These are phyloP conservation scores for Zymoseptoria pseudotritici DNA, from an alignment of 2,329 filamentous ascomycete genomes.

Conservation along the genomic window DNA sequence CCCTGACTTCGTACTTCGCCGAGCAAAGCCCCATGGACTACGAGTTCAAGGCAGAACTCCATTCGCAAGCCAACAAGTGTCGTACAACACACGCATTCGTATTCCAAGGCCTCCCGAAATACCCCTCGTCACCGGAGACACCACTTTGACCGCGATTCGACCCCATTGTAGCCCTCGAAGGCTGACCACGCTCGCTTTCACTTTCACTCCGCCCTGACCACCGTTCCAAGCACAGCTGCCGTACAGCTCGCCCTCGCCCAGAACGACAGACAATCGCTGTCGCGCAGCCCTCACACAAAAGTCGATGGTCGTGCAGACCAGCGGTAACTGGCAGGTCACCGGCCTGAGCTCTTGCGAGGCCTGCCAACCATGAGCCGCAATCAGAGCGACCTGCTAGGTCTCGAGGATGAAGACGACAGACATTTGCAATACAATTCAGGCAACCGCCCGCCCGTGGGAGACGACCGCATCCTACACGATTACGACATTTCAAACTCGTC, in stretches of 20 bases:
- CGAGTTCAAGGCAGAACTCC: background rate
- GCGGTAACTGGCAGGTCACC: constrained; percentile 11
- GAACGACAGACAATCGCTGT: background rate
- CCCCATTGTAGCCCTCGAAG: background rate
- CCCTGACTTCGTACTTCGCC: background rate
- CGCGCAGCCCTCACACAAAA: background rate
- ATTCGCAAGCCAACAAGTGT: background rate
- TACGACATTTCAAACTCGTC: constrained; percentile 65
- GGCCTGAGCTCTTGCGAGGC: constrained; percentile 3
- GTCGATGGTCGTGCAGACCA: constrained; percentile 11
- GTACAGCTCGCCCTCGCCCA: background rate
- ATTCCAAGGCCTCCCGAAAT: background rate
- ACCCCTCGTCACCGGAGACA: background rate
- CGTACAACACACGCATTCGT: background rate
- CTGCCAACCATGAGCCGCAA: constrained; percentile 27
- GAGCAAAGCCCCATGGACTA: background rate
- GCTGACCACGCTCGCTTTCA: background rate
- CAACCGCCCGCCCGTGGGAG: constrained; percentile 68
- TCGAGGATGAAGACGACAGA: constrained; percentile 59
- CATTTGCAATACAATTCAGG: constrained; percentile 67
- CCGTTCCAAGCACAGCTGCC: background rate
- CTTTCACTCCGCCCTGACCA: background rate
- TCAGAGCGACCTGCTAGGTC: constrained; percentile 48
- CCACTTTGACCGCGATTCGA: background rate
- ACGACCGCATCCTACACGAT: constrained; percentile 69